phyloP scores from a whole-genome alignment of 768 basidiomycete genomes.

The Holtermanniella nyarrowii region DNA sequence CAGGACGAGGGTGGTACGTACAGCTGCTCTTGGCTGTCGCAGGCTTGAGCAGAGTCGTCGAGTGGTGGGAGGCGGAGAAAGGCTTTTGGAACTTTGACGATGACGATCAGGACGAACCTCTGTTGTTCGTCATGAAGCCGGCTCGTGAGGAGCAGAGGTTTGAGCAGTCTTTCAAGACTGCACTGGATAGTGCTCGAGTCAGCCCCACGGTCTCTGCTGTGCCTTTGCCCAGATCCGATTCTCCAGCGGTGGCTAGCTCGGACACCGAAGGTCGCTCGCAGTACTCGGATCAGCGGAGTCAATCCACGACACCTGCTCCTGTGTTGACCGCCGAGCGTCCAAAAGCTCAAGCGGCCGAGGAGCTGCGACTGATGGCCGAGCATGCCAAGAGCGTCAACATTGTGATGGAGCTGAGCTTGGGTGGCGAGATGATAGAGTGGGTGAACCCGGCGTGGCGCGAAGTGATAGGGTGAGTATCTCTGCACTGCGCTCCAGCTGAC shows the following conservation, averaged over 20 bases:
- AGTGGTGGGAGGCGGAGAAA: constrained; percentile 99
- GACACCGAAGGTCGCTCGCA: constrained; percentile 2
- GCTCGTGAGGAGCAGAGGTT: constrained; percentile 48
- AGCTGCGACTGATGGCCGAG: constrained; percentile 79
- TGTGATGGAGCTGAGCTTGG: constrained; percentile 84
- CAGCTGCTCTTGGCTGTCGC: constrained; percentile 92
- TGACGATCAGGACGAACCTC: constrained; percentile 71
- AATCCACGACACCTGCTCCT: constrained; percentile 1
- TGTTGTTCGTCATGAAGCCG: constrained; percentile 88
- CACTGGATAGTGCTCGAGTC: constrained; percentile 4
- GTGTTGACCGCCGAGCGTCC: constrained; percentile 17
- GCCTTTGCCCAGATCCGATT: neutral
- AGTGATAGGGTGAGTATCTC: constrained; percentile 54
- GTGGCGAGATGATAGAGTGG: constrained; percentile 91
- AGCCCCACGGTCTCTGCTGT: constrained; percentile 5
- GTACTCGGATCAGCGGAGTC: neutral
- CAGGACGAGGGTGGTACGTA: constrained; percentile 95
- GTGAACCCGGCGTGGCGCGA: constrained; percentile 90
- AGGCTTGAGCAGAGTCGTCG: constrained; percentile 87
- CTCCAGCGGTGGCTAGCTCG: constrained; percentile 1
- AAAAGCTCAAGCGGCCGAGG: constrained; percentile 75
- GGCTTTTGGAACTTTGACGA: constrained; percentile 97
- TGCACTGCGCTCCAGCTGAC: neutral
- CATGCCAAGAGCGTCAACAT: constrained; percentile 93
- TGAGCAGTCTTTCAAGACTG: constrained; percentile 23